Evolutionary conservation across 1,284 basidiomycete species (phyloP).

Genomic region (Rhizoctonia solani): DNA sequence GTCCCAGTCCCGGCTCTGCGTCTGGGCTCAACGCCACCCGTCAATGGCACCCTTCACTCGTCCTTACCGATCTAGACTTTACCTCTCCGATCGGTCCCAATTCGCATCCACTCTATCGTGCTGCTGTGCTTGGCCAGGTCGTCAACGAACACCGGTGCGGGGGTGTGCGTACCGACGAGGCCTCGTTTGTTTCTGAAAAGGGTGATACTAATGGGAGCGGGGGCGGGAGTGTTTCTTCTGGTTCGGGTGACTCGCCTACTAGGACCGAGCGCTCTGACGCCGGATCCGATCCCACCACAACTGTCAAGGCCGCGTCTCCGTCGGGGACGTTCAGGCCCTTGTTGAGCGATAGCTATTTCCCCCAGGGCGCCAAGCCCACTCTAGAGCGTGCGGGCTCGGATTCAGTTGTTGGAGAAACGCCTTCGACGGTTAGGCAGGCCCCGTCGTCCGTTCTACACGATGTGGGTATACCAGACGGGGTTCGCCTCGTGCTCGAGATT

Average conservation of each 20-base stretch:
- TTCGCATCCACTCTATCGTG: conserved; percentile 10
- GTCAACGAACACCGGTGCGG: conserved; percentile 20
- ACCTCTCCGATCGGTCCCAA: neutral
- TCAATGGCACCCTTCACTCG: neutral
- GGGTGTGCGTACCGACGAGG: neutral
- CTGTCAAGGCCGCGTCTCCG: neutral
- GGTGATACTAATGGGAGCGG: neutral
- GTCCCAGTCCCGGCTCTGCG: neutral
- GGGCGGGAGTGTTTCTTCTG: too few relatives aligned
- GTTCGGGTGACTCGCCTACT: neutral
- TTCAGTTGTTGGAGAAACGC: too few relatives aligned
- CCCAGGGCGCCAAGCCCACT: neutral
- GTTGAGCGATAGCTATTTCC: neutral
- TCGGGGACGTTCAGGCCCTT: neutral
- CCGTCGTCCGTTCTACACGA: too few relatives aligned
- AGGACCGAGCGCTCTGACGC: neutral
- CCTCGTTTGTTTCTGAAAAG: neutral
- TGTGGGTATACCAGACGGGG: neutral
- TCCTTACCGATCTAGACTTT: conserved; percentile 9
- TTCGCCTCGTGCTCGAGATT: conserved; percentile 7
- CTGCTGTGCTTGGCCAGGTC: conserved; percentile 9
- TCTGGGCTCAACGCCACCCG: neutral
- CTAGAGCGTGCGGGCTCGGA: neutral
- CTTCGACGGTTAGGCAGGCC: too few relatives aligned
- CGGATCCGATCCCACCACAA: neutral